These are phyloP conservation scores for Plasmodium knowlesi DNA, from an alignment of 169 alveolate species.

Conservation along the genomic window DNA sequence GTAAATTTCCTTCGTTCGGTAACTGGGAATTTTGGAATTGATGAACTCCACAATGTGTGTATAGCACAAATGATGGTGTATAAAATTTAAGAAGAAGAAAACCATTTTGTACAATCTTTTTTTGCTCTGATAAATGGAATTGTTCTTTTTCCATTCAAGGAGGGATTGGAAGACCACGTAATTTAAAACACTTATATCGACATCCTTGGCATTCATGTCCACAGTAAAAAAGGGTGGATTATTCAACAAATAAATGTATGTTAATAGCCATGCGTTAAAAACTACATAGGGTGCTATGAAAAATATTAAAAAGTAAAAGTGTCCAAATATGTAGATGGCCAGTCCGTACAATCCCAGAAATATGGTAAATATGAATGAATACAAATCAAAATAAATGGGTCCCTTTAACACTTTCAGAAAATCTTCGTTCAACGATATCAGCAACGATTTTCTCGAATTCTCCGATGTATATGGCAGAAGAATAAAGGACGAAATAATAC, in stretches of 20 bases:
- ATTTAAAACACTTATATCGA: slow-evolving; percentile 70
- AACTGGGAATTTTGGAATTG: slow-evolving; percentile 67
- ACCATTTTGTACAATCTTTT: slow-evolving; percentile 52
- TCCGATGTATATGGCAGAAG: slow-evolving; percentile 62
- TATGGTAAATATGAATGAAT: slow-evolving; percentile 41
- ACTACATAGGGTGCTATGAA: slow-evolving; percentile 58
- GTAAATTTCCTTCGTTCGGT: slow-evolving; percentile 66
- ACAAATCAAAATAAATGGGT: slow-evolving; percentile 66
- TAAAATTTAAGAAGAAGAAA: slow-evolving; percentile 59
- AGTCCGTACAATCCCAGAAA: slow-evolving; percentile 45
- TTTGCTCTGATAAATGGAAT: slow-evolving; percentile 69
- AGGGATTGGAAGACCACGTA: slow-evolving; percentile 60
- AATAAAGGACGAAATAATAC: slow-evolving; percentile 63
- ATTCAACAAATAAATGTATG: slow-evolving; percentile 48
- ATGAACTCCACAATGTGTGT: slow-evolving; percentile 72
- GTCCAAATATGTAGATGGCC: slow-evolving; percentile 27
- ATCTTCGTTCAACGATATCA: slow-evolving; percentile 59
- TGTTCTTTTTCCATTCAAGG: slow-evolving; percentile 71
- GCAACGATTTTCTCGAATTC: slow-evolving; percentile 39
- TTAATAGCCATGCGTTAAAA: slow-evolving; percentile 60
- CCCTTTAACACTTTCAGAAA: slow-evolving; percentile 63
- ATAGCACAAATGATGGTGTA: slow-evolving; percentile 71
- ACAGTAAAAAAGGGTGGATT: slow-evolving; percentile 47
- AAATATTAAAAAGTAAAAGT: slow-evolving; percentile 48
- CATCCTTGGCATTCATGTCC: slow-evolving; percentile 50